Base-by-base conservation (phyloP, 2,329 filamentous ascomycete species). In the Ophiostoma montium region DNA sequence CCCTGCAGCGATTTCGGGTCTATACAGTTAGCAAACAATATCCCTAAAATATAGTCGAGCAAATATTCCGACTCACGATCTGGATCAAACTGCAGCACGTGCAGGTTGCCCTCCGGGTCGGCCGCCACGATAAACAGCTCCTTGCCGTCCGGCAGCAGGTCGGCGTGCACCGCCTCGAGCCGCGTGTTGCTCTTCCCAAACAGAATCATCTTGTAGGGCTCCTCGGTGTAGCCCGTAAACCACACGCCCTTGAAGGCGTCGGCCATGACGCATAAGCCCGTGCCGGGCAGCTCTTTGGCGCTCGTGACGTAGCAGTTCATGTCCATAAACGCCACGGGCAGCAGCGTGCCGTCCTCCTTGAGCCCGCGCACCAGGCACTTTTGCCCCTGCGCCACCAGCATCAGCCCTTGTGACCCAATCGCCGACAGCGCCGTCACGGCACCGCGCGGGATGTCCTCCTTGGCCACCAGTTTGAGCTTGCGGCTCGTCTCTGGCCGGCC, bases 321-420 rank as follows among this genome's bases (percentile, higher is more conserved):
- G 60, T 98, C 92, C 73, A 98, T 84, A 61, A 98, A 98, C 0
- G 92, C 92, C 3, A 98, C 90, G 0, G 92, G 92, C 1, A 96
- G 71, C 47, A 96, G 74, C 1, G 85, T 88, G 1, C 89, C 87
- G 61, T 98, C 92, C 63, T 98, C 92, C 63, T 95, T 95, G 3
- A 98, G 73, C 36, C 92, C 92, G 52, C 92, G 76, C 1, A 98
- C 88, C 84, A 98, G 94, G 63, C 88, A 90, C 65, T 98, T 98
- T 60, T 95, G 89, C 1, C 92, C 92, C 61, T 98, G 92, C 0
- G 89, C 88, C 36, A 85, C 85, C 53, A 92, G 81, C 72, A 94
- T 80, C 56, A 90, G 87, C 1, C 85, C 92, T 64, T 92, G 88
- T 0, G 82, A 87, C 38, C 86, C 90, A 49, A 94, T 82, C 54